Conservation (phyloP, 805 yeast species). For the Candida sanyiensis region DNA sequence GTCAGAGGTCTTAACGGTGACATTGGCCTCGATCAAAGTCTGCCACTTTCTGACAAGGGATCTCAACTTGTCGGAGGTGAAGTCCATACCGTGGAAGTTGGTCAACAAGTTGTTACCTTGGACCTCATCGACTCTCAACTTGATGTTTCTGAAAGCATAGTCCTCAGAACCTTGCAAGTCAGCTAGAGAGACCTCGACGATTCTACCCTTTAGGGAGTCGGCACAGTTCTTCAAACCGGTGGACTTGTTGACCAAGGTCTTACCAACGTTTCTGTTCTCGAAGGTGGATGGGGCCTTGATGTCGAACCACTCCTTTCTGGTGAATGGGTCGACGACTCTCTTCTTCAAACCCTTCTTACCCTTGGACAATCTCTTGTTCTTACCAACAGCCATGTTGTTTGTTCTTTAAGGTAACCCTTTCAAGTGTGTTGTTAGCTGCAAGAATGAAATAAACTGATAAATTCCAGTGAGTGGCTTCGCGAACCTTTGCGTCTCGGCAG, state of each 20-base stretch:
- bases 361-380: slow-evolving; percentile 78
- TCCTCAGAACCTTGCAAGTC: slow-evolving; percentile 99
- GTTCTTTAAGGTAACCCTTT: slow-evolving; percentile 1
- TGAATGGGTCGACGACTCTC: slow-evolving; percentile 99
- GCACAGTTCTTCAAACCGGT: slow-evolving; percentile 98
- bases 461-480: slow-evolving; percentile 8
- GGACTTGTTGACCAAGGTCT: slow-evolving; percentile 96
- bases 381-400: slow-evolving; percentile 59
- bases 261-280: slow-evolving; percentile 98
- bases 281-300: slow-evolving; percentile 98
- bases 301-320: slow-evolving; percentile 98
- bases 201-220: slow-evolving; percentile 97
- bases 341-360: slow-evolving; percentile 98
- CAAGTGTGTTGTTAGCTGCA: background rate
- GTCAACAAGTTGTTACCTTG: slow-evolving; percentile 98
- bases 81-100: slow-evolving; percentile 99
- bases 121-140: slow-evolving; percentile 97
- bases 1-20: slow-evolving; percentile 95
- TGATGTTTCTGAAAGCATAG: slow-evolving; percentile 95
- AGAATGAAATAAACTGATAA: slow-evolving; percentile 6
- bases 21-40: slow-evolving; percentile 95
- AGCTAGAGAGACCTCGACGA: slow-evolving; percentile 91
- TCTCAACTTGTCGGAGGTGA: slow-evolving; percentile 96
- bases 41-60: slow-evolving; percentile 99
- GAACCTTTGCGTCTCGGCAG: slow-evolving; percentile 10